Evolutionary conservation across 2,329 filamentous ascomycete species (phyloP).

Genomic region (Beauveria australis): DNA sequence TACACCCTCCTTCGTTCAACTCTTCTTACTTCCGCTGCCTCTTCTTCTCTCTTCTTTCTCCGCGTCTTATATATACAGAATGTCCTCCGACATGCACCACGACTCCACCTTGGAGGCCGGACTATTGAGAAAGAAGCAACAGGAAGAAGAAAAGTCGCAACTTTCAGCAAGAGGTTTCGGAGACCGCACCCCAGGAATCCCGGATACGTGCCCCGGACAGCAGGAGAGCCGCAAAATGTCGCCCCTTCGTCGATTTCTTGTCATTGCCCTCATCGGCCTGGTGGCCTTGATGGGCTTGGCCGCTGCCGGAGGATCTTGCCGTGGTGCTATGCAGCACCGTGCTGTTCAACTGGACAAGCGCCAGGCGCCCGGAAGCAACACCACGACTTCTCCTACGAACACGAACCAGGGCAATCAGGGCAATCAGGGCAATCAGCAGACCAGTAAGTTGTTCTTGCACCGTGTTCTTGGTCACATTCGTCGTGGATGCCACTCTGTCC

Average conservation of each 20-base stretch:
- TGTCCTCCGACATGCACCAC: constrained; percentile 2
- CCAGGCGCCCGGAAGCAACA: constrained; percentile 4
- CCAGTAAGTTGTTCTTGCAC: background rate
- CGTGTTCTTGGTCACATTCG: background rate
- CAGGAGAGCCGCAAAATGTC: constrained; percentile 7
- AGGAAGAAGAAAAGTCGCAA: constrained; percentile 10
- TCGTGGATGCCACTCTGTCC: background rate
- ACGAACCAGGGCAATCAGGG: background rate
- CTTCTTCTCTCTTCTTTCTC: background rate
- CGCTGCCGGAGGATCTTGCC: background rate
- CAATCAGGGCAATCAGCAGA: background rate
- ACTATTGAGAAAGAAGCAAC: constrained; percentile 7
- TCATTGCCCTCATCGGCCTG: constrained; percentile 26
- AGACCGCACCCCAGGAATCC: constrained; percentile 1
- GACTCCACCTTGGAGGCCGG: constrained; percentile 7
- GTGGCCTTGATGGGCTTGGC: constrained; percentile 28
- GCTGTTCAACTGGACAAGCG: constrained; percentile 3
- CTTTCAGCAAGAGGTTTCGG: constrained; percentile 3
- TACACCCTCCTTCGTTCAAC: background rate
- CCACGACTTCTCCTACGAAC: background rate
- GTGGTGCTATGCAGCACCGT: background rate
- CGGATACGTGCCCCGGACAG: background rate
- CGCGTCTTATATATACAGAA: constrained; percentile 1
- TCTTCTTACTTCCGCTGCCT: background rate
- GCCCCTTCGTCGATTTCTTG: background rate